Conservation (phyloP, 306 rosid genomes). For the Dryas alaskensis region DNA sequence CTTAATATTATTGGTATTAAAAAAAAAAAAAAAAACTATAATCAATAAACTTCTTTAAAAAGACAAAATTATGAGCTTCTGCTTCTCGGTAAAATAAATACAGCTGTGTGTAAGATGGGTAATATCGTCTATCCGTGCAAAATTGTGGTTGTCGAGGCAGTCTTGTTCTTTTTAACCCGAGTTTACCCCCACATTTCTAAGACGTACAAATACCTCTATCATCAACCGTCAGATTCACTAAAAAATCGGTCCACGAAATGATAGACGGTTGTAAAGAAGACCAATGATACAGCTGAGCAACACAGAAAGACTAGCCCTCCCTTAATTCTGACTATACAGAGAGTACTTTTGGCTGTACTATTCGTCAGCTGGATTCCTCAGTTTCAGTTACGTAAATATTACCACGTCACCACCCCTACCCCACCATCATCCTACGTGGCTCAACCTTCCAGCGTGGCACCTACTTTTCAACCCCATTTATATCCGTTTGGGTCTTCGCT, state of each 20-base stretch:
- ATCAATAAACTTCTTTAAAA: neutral
- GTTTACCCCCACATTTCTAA: neutral
- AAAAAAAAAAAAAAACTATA: neutral
- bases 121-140: neutral
- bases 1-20: no score
- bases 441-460: slow-evolving; percentile 2
- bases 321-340: neutral
- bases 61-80: neutral
- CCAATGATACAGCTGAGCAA: neutral
- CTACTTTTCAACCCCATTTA: slow-evolving; percentile 7
- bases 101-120: neutral
- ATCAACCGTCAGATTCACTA: neutral
- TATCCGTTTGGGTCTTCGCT: neutral
- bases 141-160: neutral
- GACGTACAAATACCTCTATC: neutral
- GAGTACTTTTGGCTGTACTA: slow-evolving; percentile 18
- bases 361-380: slow-evolving; percentile 14
- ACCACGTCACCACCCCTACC: slow-evolving; percentile 15
- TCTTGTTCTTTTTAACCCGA: neutral
- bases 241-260: neutral
- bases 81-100: neutral
- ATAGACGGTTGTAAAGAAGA: neutral
- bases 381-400: slow-evolving; percentile 5
- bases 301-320: neutral
- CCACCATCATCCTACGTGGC: slow-evolving; percentile 27